A percentile compares a stretch with the other conserved stretches of the same genome.
phyloP scores from a whole-genome alignment of 2,329 filamentous ascomycete species.

The Cytospora chrysosperma region DNA sequence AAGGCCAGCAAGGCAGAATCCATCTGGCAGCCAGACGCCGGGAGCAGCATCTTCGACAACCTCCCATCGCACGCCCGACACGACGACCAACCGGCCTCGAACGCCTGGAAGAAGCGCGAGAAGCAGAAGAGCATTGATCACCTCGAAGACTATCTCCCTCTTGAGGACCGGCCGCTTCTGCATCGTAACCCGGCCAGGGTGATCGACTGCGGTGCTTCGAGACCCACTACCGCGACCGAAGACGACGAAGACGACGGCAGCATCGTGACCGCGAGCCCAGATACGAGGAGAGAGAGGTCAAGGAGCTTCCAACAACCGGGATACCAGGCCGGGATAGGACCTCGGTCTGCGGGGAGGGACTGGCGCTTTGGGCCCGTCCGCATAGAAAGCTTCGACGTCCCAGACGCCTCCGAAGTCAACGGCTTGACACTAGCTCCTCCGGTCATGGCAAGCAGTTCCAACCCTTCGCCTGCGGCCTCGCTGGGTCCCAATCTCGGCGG shows the following conservation, averaged over 20 bases:
- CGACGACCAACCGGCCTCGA: slow-evolving; percentile 2
- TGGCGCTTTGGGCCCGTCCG: slow-evolving; percentile 80
- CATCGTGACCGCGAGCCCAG: slow-evolving; percentile 40
- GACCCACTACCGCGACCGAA: slow-evolving; percentile 33
- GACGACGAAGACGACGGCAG: slow-evolving; percentile 31
- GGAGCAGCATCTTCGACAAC: slow-evolving; percentile 54
- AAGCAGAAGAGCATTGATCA: slow-evolving; percentile 23
- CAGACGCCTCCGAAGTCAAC: slow-evolving; percentile 36
- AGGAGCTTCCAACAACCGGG: slow-evolving; percentile 44
- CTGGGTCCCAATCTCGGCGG: slow-evolving; percentile 55
- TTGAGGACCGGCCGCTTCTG: slow-evolving; percentile 23
- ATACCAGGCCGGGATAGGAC: slow-evolving; percentile 45
- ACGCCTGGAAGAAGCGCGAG: slow-evolving; percentile 15
- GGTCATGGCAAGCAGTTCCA: slow-evolving; percentile 25
- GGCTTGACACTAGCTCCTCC: slow-evolving; percentile 17
- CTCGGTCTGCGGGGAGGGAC: slow-evolving; percentile 57
- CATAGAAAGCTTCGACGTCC: slow-evolving; percentile 79
- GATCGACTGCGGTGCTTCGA: slow-evolving; percentile 51
- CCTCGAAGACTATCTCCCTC: slow-evolving; percentile 21
- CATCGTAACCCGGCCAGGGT: slow-evolving; percentile 31
- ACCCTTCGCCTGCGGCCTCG: slow-evolving; percentile 33
- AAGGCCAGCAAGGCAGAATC: slow-evolving; percentile 25
- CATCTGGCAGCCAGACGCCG: slow-evolving; percentile 51
- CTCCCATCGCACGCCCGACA: slow-evolving; percentile 51
- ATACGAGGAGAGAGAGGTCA: slow-evolving; percentile 41